A percentile compares a stretch with the other conserved stretches of the same genome.
Conservation (phyloP, 768 basidiomycete genomes). For the Multifurca ochricompacta region DNA sequence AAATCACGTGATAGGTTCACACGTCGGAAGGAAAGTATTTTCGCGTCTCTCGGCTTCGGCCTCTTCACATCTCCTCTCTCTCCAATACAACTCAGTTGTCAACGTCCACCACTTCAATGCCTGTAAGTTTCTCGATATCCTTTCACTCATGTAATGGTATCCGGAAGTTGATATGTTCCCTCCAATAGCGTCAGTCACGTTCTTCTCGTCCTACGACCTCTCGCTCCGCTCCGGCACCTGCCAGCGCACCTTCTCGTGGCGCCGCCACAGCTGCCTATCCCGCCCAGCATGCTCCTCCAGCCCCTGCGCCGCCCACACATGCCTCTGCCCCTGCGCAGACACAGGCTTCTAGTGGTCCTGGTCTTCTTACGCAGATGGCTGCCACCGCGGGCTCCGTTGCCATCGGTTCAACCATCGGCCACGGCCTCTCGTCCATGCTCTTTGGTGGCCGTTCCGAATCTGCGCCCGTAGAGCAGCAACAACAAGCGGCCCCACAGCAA, state of each 20-base stretch:
- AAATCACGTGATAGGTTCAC: constrained; percentile 9
- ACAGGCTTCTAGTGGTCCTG: constrained; percentile 39
- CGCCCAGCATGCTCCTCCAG: constrained; percentile 32
- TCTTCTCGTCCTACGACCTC: constrained; percentile 52
- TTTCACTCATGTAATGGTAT: neutral
- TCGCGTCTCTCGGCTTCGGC: constrained; percentile 9
- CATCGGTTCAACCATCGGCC: constrained; percentile 79
- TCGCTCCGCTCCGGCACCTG: constrained; percentile 30
- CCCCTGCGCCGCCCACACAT: constrained; percentile 29
- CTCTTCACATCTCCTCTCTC: no score
- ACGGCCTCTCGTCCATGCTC: constrained; percentile 85
- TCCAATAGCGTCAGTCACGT: constrained; percentile 67
- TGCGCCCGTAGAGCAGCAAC: constrained; percentile 34
- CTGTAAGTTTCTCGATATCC: constrained; percentile 33
- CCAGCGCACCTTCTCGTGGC: constrained; percentile 37
- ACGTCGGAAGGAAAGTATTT: constrained; percentile 4
- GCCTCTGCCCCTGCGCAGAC: constrained; percentile 25
- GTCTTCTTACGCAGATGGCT: constrained; percentile 78
- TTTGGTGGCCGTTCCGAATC: constrained; percentile 60
- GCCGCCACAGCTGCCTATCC: constrained; percentile 21
- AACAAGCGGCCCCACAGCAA: constrained; percentile 41
- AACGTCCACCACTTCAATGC: constrained; percentile 30
- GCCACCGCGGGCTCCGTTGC: constrained; percentile 89
- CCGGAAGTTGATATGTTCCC: neutral
- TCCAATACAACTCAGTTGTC: neutral